Base-by-base conservation (phyloP, 2,329 filamentous ascomycete species). In the Sporothrix globosa region DNA sequence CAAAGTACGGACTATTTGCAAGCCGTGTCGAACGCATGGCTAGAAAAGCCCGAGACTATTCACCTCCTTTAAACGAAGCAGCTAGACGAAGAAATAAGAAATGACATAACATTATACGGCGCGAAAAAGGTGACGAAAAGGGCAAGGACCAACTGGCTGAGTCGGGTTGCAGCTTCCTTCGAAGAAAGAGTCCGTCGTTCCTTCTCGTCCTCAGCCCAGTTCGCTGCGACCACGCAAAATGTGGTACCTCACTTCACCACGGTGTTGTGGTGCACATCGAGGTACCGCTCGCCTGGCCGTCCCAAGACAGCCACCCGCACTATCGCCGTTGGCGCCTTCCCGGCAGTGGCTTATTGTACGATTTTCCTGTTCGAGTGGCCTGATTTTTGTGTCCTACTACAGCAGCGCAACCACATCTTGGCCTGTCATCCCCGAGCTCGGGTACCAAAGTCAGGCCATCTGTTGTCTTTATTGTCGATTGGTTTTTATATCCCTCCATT, bases 321-420 rank as follows among this genome's bases (percentile, higher is more conserved):
- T 69, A 69, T 67, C 39, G 14, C 70, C 52, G 27, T 69, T 73
- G 71, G 73, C 70, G 73, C 69, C 58, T 72, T 67, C 46, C 46
- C 66, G 66, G 61, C 61, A 67, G 39, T 67, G 67, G 46, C 63
- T 21, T 34, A 73, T 74, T 73, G 74, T 48, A 74, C 74, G 74
- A 73, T 74, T 73, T 58, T 69, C 73, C 71, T 70, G 73, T 73
- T 24, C 67, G 61, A 72, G 71, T 75, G 74, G 74, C 63, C 74
- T 75, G 74, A 75, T 75, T 71, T 71, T 72, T 70, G 66, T 67
- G 70, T 66, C 63, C 66, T 69, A 70, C 71, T 71, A 70, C 72
- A 73, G 69, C 46, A 69, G 65, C 70, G 70, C 70, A 50, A 71
- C 71, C 72, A 71, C 71, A 60, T 68, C 70, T 71, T 54, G 63